Conservation (phyloP, 352 stramenopile genomes). For the Globisporangium recalcitrans region DNA sequence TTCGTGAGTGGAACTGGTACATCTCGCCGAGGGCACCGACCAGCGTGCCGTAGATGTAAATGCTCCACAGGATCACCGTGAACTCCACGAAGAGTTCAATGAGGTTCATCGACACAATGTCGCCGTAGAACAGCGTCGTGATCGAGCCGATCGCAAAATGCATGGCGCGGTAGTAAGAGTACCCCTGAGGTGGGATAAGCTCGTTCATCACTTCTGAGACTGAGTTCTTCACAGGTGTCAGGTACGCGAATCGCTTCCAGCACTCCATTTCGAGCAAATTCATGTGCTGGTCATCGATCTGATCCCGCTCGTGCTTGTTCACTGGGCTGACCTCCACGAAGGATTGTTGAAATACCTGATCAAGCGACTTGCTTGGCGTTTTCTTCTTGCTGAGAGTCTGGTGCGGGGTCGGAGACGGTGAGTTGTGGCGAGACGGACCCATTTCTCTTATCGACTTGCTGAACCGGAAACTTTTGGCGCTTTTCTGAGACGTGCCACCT, state of each 20-base stretch:
- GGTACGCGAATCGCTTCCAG: slow-evolving; percentile 43
- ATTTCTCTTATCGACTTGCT: neutral
- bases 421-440: neutral
- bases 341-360: slow-evolving; percentile 36
- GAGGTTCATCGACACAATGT: slow-evolving; percentile 66
- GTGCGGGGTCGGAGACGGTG: neutral
- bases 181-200: slow-evolving; percentile 17
- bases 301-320: slow-evolving; percentile 40
- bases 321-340: slow-evolving; percentile 51
- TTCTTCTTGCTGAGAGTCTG: slow-evolving; percentile 17
- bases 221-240: slow-evolving; percentile 27
- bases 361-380: slow-evolving; percentile 17
- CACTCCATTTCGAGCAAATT: slow-evolving; percentile 41
- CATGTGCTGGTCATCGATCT: slow-evolving; percentile 37
- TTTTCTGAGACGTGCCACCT: neutral
- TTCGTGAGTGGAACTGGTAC: slow-evolving; percentile 35
- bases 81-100: slow-evolving; percentile 57
- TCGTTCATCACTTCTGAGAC: slow-evolving; percentile 31
- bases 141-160: slow-evolving; percentile 63
- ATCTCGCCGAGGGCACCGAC: slow-evolving; percentile 54
- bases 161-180: slow-evolving; percentile 47
- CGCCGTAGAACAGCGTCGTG: slow-evolving; percentile 64
- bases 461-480: neutral
- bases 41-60: slow-evolving; percentile 69
- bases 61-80: slow-evolving; percentile 47